Base-by-base conservation (phyloP, 768 basidiomycete genomes). In the Royoungia palumana region DNA sequence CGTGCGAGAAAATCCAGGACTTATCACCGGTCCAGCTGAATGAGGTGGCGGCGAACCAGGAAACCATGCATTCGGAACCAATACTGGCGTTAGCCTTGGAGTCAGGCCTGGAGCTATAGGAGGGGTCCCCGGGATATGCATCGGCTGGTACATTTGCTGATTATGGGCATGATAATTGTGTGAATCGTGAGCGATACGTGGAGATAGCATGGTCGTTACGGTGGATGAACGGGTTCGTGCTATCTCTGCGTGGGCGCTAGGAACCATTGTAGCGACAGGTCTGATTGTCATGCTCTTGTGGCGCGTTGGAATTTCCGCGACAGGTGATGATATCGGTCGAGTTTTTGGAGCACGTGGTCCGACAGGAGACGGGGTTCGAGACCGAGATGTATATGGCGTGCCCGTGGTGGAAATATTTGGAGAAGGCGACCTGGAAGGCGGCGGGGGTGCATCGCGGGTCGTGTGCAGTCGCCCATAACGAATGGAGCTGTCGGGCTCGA, bases 351-450 rank as follows among this genome's bases (percentile, higher is more conserved):
- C 65, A 5, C 81, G 74, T 7, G 80, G 79, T 14, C 79, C 80
- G 19, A 70, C 67, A n/a, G 79, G 79, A 19, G 77, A 78, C 6
- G 74, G 66, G 3, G 77, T 71, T 36, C 75, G 70, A 41, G 73
- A 69, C 37, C 73, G 71, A 51, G 71, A 70, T 27, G 61, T 27
- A 1, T 56, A 60, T n/a, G 55, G 44, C 39, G 49, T 20, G 6
- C 55, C 42, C 20, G 45, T 45, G 28, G 46, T 11, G 36, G 48
- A 21, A 34, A 42, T 38, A 27, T 43, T 54, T 6, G 69, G 65
- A 35, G 70, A 70, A 19, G 67, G 58, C 3, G 59, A 61, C 16
- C 61, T 61, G 19, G 66, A 61, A 5, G 64, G 68, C 1, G 63
- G 67, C 16, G 52, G 49, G 27, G 65, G 64, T 2, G 61, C 57